phyloP scores from a whole-genome alignment of 1,139 yeast genomes.

The Scheffersomyces illinoinensis region DNA sequence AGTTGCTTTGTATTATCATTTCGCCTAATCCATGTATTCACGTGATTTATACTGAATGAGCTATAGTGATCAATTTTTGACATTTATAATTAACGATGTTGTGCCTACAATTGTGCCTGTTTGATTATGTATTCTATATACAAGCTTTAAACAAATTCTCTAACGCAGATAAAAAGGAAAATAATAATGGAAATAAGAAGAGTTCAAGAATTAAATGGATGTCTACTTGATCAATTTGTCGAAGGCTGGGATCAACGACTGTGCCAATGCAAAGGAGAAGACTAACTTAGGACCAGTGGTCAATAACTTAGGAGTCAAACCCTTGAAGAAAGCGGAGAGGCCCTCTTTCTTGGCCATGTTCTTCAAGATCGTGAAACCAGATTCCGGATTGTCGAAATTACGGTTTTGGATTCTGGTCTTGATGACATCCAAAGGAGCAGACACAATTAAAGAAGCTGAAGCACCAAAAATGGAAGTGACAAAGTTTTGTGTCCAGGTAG shows the following conservation, averaged over 20 bases:
- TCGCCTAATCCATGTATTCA: not conserved
- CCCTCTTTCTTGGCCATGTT: conserved; percentile 94
- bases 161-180: not conserved
- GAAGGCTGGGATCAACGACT: conserved; percentile 92
- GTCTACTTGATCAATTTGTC: conserved; percentile 58
- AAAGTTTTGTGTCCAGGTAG: conserved; percentile 95
- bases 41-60: not conserved
- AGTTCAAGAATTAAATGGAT: not conserved
- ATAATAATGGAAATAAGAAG: not conserved
- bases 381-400: conserved; percentile 93
- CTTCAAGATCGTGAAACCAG: conserved; percentile 88
- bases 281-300: conserved; percentile 99
- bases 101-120: not conserved
- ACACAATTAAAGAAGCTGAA: conserved; percentile 91
- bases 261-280: conserved; percentile 95
- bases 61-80: too few relatives aligned
- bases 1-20: not conserved
- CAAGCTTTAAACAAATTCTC: not conserved
- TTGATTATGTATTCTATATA: not conserved
- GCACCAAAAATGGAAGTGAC: conserved; percentile 98
- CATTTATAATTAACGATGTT: not conserved
- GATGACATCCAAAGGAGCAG: conserved; percentile 97
- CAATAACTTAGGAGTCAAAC: conserved; percentile 91
- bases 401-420: conserved; percentile 97
- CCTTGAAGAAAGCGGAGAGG: conserved; percentile 89